Evolutionary conservation across 352 stramenopile genomes (phyloP), one percentile per base, ranked within the genome.

Genomic region (Phytophthora crassamura): DNA sequence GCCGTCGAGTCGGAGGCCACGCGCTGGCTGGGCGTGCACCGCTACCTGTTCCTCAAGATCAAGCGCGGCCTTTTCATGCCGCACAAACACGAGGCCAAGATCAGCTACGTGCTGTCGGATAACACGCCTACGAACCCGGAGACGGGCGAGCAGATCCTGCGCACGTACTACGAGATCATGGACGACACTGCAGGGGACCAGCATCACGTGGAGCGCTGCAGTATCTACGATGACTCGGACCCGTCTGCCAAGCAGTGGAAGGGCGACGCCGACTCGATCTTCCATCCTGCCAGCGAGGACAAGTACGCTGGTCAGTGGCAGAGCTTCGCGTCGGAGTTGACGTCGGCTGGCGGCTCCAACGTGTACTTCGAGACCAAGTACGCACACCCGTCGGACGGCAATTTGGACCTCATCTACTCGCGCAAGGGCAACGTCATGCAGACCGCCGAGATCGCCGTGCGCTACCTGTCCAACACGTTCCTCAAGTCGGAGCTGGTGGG

Each of bases 351-450:
- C 18, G 86, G 75, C 10, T 91, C 83, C 7, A 92, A 94, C 53
- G 82, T 92, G 46, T 91, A 91, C 71, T 90, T 91, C 54, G 85
- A 94, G 71, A 86, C 82, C 22, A 84, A 89, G 70, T 94, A 87
- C 46, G 79, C 82, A 28, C 86, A 94, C 59, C 83, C 83, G 33
- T 92, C 82, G 20, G 86, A 92, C 62, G 86, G 83, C n/a, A 90
- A 86, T 61, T 72, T 94, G 69, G 86, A 94, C 50, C 18, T 94
- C 22, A 88, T 93, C 67, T 86, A 88, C 42, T 82, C 79, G 4
- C 82, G 80, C 36, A 83, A 84, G 51, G 84, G 84, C n/a, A 67
- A 64, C 3, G 3, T 83, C 11, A 35, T 22, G 49, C 63, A 89
- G 67, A 80, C 69, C n/a, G 35, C 78, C 0, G 75, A 90, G 43